Conservation (phyloP, 495 filamentous ascomycete species). For the Penicillium cosmopolitanum region DNA sequence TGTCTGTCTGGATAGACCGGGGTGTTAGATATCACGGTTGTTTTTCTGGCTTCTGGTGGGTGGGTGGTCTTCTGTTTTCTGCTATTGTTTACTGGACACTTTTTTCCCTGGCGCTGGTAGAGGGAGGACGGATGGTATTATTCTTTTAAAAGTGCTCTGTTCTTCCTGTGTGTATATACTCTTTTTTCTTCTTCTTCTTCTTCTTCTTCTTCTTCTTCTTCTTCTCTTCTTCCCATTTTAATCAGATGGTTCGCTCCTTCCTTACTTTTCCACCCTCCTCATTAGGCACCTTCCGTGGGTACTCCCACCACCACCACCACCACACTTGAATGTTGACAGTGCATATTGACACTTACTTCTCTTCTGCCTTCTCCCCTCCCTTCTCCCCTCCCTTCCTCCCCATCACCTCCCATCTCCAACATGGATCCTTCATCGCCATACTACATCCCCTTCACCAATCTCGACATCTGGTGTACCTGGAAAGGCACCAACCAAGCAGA, state of each 20-base stretch:
- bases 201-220: not conserved
- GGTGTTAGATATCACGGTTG: conserved; percentile 27
- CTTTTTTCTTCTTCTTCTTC: not conserved
- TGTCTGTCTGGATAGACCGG: conserved; percentile 37
- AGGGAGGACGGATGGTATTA: conserved; percentile 8
- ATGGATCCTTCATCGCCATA: conserved; percentile 15
- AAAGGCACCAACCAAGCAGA: conserved; percentile 29
- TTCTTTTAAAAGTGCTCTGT: conserved; percentile 3
- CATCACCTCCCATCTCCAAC: not conserved
- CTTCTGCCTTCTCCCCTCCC: not conserved
- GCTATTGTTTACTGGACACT: conserved; percentile 9
- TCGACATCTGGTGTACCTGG: conserved; percentile 42
- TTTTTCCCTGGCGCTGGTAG: conserved; percentile 16
- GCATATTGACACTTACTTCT: not conserved
- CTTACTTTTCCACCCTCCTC: not conserved
- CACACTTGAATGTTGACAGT: too few species aligned
- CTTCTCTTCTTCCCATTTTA: conserved; percentile 10
- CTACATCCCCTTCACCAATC: conserved; percentile 27
- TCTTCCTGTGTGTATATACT: conserved; percentile 2
- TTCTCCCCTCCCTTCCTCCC: not conserved
- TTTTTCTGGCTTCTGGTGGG: conserved; percentile 27
- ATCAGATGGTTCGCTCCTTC: conserved; percentile 5
- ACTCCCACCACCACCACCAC: too few species aligned
- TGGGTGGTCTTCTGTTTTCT: conserved; percentile 24
- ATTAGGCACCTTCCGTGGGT: too few species aligned